Evolutionary conservation across 805 yeast genomes (phyloP), one percentile per base, ranked within the genome.

Genomic region (Millerago galiae): DNA sequence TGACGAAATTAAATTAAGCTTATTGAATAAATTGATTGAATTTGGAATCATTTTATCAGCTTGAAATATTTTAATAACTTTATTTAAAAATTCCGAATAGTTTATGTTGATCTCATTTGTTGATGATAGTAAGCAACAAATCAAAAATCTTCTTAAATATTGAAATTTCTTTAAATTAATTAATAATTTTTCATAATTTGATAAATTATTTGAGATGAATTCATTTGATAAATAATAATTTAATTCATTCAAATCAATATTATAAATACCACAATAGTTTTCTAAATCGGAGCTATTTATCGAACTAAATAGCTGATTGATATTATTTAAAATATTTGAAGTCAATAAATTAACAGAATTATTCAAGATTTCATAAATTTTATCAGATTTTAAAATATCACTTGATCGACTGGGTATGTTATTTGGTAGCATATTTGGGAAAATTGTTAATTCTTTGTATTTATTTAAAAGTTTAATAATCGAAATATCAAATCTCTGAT

Each of bases 191-290:
- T 42, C 45, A 18, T 29, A 42, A 12, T 16, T 30, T 12, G 45
- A 31, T 6, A 15, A n/a, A 5, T 26, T 18, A 8, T 13, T 21
- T 18, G 13, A 8, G 6, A 7, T 25, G 10, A 17, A 13, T 3
- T 31, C 42, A 31, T 11, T 38, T 11, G 29, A 16, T 12, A 50
- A 9, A 4, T 43, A n/a, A 48, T 55, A 54, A 37, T 56, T 55
- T 12, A 66, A 35, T 26, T 63, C 66, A 1, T 59, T 40, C 3
- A 58, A 30, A 1, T 60, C 53, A 7, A 73, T 50, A 12, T 61
- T 68, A 51, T 74, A 74, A 4, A 74, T 61, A 25, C 62, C 71
- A 47, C 72, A 65, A 46, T 68, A 74, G 44, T 67, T 64, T 32
- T 62, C 59, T 26, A 74, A 51, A 17, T 63, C 70, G 5, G 57